Conservation (phyloP, 192 early-diverging fungal species). For the Umbelopsis isabellina region DNA sequence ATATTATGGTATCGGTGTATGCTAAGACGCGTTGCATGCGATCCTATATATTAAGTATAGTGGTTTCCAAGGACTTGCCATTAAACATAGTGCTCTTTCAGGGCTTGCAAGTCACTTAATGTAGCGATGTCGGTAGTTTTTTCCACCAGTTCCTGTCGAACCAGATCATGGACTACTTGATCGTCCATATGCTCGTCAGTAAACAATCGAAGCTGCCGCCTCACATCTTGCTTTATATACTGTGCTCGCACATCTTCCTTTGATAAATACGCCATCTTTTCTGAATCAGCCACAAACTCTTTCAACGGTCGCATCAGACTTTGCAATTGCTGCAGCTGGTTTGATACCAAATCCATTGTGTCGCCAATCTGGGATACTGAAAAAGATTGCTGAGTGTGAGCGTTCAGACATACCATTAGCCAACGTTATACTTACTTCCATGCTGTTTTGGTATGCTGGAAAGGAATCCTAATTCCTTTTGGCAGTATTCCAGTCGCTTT, state of each 20-base stretch:
- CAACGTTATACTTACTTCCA: constrained; percentile 2
- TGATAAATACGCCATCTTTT: constrained; percentile 7
- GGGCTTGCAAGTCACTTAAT: background rate
- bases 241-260: constrained; percentile 15
- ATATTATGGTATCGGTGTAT: too few species aligned
- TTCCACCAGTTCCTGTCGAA: background rate
- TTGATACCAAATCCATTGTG: constrained; percentile 5
- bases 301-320: background rate
- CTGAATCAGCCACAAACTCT: constrained; percentile 12
- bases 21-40: too few species aligned
- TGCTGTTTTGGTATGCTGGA: constrained; percentile 1
- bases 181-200: background rate
- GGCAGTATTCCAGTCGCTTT: constrained; percentile 33
- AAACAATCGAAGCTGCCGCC: background rate
- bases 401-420: background rate
- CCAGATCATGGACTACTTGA: background rate
- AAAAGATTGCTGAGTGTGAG: background rate
- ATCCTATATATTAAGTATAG: too few species aligned
- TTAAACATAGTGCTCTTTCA: constrained; percentile 6
- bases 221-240: constrained; percentile 1
- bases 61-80: background rate
- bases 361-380: constrained; percentile 3
- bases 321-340: constrained; percentile 4
- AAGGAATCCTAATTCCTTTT: constrained; percentile 17
- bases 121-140: constrained; percentile 1